These are phyloP conservation scores for Leccinum uliginosum DNA, from an alignment of 768 basidiomycete species.

Conservation along the genomic window DNA sequence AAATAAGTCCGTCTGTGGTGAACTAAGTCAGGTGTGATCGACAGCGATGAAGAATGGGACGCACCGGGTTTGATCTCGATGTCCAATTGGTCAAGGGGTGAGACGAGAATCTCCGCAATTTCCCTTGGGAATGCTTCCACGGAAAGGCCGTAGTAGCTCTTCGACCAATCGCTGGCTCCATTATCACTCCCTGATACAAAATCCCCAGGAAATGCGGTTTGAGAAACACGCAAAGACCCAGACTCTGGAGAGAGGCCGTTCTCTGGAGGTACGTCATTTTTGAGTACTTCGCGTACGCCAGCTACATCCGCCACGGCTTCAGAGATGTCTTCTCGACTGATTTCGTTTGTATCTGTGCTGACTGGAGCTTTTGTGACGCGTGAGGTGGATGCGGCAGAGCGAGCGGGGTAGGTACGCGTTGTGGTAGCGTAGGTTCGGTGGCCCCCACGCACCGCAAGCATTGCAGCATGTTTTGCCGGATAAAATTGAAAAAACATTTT, in stretches of 20 bases:
- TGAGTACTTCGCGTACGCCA: constrained; percentile 10
- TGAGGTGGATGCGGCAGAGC: constrained; percentile 17
- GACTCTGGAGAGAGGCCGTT: constrained; percentile 8
- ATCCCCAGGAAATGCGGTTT: constrained; percentile 28
- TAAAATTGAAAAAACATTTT: too few species aligned
- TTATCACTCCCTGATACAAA: constrained; percentile 19
- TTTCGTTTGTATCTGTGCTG: constrained; percentile 27
- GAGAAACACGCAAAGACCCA: constrained; percentile 9
- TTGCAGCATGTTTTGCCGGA: too few species aligned
- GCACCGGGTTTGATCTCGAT: constrained; percentile 93
- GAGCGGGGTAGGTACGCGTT: constrained; percentile 25
- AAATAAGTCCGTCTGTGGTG: constrained; percentile 77
- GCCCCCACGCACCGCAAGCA: background rate
- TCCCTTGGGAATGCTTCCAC: constrained; percentile 74
- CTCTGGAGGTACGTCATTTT: constrained; percentile 16
- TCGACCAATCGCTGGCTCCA: constrained; percentile 74
- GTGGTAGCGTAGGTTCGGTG: constrained; percentile 19
- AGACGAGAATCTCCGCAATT: constrained; percentile 63
- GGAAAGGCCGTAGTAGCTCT: constrained; percentile 79
- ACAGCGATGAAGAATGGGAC: constrained; percentile 14
- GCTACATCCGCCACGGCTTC: constrained; percentile 19
- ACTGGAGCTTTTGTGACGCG: constrained; percentile 26
- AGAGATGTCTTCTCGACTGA: constrained; percentile 18
- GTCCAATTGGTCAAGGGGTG: constrained; percentile 71
- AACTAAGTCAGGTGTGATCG: background rate